Evolutionary conservation across 352 stramenopile species (phyloP), one percentile per base, ranked within the genome.

Genomic region (Globisporangium uncinulatum): DNA sequence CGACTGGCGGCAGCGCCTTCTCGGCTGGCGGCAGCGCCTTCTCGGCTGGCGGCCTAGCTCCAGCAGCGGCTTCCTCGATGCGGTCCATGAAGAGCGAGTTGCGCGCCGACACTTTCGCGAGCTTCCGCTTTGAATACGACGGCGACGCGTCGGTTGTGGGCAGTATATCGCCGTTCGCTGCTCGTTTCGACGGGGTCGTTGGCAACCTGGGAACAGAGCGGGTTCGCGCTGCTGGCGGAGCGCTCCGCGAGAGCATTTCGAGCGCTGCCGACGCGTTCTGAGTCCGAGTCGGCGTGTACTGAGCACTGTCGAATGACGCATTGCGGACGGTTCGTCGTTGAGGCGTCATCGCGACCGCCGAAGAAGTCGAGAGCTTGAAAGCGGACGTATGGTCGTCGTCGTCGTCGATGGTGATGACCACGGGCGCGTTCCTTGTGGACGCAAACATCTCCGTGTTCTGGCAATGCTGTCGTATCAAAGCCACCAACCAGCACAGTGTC

Each of bases 391-490:
- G 19, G 51, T 36, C 15, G 57, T 67, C 34, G 60, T n/a, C 46
- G 15, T 61, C 56, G 1, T 59, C 56, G 8, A 44, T 44, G 6
- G 50, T 43, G 17, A 69, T 74, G 64, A 87, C 78, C 14, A 79
- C 71, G 4, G 84, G 67, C 74, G 84, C 86, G 48, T 89, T 89
- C 61, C 83, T 89, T 13, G 78, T 76, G 1, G 78, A 83, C 20
- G 78, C 69, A 36, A 86, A 84, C 10, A 69, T 74, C 29, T 91
- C 80, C 1, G 76, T 89, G 42, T 91, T 91, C 41, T 69, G 73
- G 50, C 79, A 91, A 67, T 85, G 70, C 67, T 74, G 36, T 36
- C 1, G 1, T 20, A 31, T 21, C 11, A 32, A 11, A 29, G 24
- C 24, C 24, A 29, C 24, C 44, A 29, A 4, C 32, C 34, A 20